Base-by-base conservation (phyloP, 164 flowering plant genomes). In the Saururus chinensis region DNA sequence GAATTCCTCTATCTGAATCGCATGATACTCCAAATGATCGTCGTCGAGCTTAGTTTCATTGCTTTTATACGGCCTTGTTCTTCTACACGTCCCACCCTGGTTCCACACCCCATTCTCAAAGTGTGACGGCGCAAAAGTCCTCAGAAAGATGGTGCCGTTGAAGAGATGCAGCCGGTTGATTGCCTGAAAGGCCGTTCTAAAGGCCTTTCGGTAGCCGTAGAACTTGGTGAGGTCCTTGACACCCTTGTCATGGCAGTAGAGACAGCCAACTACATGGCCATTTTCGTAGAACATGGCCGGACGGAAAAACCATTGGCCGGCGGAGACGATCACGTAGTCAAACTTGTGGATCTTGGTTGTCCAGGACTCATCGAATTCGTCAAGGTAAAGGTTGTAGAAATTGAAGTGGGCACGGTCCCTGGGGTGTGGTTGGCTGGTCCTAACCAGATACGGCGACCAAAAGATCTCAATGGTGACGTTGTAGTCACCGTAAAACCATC, bases 221-320 rank as follows among this genome's bases (percentile, higher is more conserved):
- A 49, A 71, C 71, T 73, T 66, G 5, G 75, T 55, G 0, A 78
- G 54, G 61, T 77, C 86, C 0, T 78, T 76, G 24, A 83, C 63
- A 40, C 82, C 79, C 4, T 67, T 51, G 1, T 63, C 48, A 11
- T 54, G 73, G 65, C 92, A 85, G 66, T 52, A 77, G 16, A 71
- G 77, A 66, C 95, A 85, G 4, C 91, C 95, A 0, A 70, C 64
- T 0, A 84, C 13, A 0, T 69, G 60, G 24, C 66, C 23, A 1
- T 73, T 66, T 37, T 83, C 87, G n/a, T 81, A 80, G 65, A 65
- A 85, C 22, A 81, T 71, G 1, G 55, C 1, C 0, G 86, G 71
- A 0, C 87, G 76, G 53, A 17, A 71, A 73, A 85, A 87, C 95
- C 95, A 85, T 58, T 81, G 86, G 2, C 89, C 95, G 0, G 73